Evolutionary conservation across 768 basidiomycete species (phyloP).

Genomic region (Lactarius indigo): DNA sequence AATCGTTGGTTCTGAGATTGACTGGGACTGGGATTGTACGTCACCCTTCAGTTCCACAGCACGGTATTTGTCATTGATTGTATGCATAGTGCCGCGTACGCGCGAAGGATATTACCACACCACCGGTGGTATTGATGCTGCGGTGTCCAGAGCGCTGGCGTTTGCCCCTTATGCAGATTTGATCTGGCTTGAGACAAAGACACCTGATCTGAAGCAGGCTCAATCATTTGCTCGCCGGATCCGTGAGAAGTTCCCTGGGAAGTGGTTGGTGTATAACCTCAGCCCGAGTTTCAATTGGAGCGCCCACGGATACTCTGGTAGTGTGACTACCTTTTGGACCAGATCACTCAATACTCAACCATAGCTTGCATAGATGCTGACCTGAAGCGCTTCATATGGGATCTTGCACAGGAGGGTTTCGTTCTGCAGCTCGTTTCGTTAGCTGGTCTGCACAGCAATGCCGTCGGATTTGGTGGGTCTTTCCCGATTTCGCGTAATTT

Average conservation of each 20-base stretch:
- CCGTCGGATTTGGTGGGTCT: slow-evolving; percentile 64
- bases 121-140: slow-evolving; percentile 74
- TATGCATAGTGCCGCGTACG: slow-evolving; percentile 67
- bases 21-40: slow-evolving; percentile 88
- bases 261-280: slow-evolving; percentile 91
- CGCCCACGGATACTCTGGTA: slow-evolving; percentile 73
- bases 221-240: slow-evolving; percentile 74
- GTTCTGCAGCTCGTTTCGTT: slow-evolving; percentile 87
- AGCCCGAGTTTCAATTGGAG: slow-evolving; percentile 95
- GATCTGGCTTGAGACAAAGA: slow-evolving; percentile 90
- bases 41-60: slow-evolving; percentile 18
- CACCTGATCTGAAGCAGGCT: slow-evolving; percentile 80
- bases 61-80: neutral
- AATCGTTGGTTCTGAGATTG: slow-evolving; percentile 64
- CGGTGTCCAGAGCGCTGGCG: slow-evolving; percentile 72
- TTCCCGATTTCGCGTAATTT: neutral
- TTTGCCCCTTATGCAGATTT: slow-evolving; percentile 88
- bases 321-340: neutral
- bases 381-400: slow-evolving; percentile 85
- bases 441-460: slow-evolving; percentile 85
- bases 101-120: slow-evolving; percentile 91
- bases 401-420: slow-evolving; percentile 89
- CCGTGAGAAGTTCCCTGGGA: slow-evolving; percentile 65
- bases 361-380: slow-evolving; percentile 48
- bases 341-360: neutral